phyloP scores from a whole-genome alignment of 495 filamentous ascomycete genomes.

The Aspergillus nanangensis region DNA sequence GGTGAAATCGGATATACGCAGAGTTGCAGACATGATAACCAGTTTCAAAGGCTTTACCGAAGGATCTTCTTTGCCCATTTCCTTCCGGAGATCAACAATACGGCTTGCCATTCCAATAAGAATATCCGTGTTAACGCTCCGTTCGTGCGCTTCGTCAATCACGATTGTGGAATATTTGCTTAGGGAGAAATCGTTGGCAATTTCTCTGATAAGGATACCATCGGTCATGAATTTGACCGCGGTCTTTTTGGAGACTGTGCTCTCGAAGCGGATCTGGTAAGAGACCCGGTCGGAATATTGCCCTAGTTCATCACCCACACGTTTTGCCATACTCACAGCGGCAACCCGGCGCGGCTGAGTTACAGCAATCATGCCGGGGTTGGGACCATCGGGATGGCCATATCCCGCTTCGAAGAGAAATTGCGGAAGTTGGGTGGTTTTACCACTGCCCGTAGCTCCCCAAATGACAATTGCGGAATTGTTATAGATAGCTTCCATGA shows the following conservation, averaged over 20 bases:
- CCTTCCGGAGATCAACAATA: slow-evolving; percentile 72
- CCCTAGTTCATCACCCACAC: slow-evolving; percentile 81
- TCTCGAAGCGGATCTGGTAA: slow-evolving; percentile 95
- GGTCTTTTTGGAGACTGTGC: slow-evolving; percentile 73
- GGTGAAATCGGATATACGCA: slow-evolving; percentile 85
- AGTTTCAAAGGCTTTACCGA: slow-evolving; percentile 78
- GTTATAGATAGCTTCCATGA: slow-evolving; percentile 96
- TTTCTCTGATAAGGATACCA: slow-evolving; percentile 89
- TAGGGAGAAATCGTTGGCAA: slow-evolving; percentile 83
- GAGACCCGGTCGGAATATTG: slow-evolving; percentile 64
- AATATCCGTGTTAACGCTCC: slow-evolving; percentile 96
- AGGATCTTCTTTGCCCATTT: slow-evolving; percentile 58
- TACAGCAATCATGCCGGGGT: slow-evolving; percentile 88
- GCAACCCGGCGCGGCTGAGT: slow-evolving; percentile 93
- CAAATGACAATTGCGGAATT: slow-evolving; percentile 87
- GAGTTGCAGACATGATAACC: slow-evolving; percentile 96
- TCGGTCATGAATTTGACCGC: slow-evolving; percentile 99
- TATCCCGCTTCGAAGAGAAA: slow-evolving; percentile 94
- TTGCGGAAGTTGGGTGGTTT: slow-evolving; percentile 95
- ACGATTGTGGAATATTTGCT: slow-evolving; percentile 92
- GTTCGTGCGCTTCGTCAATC: slow-evolving; percentile 96
- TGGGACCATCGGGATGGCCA: slow-evolving; percentile 68
- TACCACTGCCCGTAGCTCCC: slow-evolving; percentile 93
- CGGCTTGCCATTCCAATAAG: slow-evolving; percentile 93
- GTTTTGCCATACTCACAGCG: slow-evolving; percentile 90